Conservation (phyloP, 2,329 filamentous ascomycete genomes). For the Neofusicoccum cordaticola region DNA sequence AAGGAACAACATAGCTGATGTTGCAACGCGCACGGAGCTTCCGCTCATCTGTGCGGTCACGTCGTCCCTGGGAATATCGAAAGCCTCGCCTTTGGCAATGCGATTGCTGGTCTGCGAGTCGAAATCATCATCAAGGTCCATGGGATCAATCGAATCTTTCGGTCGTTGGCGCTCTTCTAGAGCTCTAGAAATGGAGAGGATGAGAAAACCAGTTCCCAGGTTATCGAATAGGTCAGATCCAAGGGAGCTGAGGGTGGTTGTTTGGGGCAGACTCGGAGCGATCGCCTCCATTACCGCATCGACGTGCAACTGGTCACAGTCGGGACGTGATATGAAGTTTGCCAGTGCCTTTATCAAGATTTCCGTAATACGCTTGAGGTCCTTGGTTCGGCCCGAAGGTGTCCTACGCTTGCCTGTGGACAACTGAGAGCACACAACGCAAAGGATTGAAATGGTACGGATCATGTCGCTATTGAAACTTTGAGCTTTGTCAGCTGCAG, state of each 20-base stretch:
- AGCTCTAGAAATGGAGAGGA: conserved; percentile 30
- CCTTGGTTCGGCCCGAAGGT: conserved; percentile 12
- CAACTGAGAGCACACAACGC: conserved; percentile 36
- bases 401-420: conserved; percentile 23
- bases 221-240: conserved; percentile 23
- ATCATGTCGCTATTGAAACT: conserved; percentile 51
- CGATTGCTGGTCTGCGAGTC: conserved; percentile 58
- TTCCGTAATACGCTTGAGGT: conserved; percentile 26
- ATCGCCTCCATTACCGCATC: conserved; percentile 42
- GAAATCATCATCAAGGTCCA: conserved; percentile 67
- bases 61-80: conserved; percentile 48
- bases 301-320: conserved; percentile 43
- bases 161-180: conserved; percentile 28
- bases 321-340: conserved; percentile 33
- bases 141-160: conserved; percentile 47
- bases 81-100: conserved; percentile 29
- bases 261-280: conserved; percentile 31
- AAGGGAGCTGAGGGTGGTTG: conserved; percentile 23
- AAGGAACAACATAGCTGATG: conserved; percentile 16
- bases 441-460: conserved; percentile 50
- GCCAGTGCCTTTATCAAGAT: conserved; percentile 31
- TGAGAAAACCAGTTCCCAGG: conserved; percentile 34
- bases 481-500: conserved; percentile 41
- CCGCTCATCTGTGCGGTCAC: conserved; percentile 22
- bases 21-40: not conserved